Evolutionary conservation across 139 green algal species (phyloP).

Genomic region (Picochlorum sp.): DNA sequence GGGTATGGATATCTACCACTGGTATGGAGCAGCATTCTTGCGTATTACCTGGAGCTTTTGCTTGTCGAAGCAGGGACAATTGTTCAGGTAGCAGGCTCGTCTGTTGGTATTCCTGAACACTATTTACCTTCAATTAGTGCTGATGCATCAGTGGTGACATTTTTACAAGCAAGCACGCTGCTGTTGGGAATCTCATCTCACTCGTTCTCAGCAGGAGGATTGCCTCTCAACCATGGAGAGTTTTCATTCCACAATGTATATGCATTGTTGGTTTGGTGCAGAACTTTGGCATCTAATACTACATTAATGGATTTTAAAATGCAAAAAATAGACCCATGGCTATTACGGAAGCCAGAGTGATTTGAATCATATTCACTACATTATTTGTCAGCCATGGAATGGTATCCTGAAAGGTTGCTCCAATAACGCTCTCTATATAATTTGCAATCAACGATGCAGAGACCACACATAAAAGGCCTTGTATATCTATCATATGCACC

Average conservation of each 20-base stretch:
- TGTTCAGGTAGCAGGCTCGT: slow-evolving; percentile 14
- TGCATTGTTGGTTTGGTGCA: slow-evolving; percentile 41
- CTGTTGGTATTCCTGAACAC: slow-evolving; percentile 15
- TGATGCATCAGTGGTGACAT: slow-evolving; percentile 5
- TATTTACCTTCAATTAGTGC: slow-evolving; percentile 19
- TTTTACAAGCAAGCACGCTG: slow-evolving; percentile 43
- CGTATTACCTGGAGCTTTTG: slow-evolving; percentile 41
- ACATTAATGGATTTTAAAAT: not conserved
- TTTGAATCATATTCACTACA: slow-evolving; percentile 93
- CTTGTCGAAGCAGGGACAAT: slow-evolving; percentile 40
- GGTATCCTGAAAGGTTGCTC: slow-evolving; percentile 67
- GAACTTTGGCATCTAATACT: slow-evolving; percentile 59
- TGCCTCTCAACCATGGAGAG: slow-evolving; percentile 33
- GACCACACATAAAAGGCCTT: slow-evolving; percentile 25
- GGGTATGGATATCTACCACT: slow-evolving; percentile 63
- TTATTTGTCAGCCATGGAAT: slow-evolving; percentile 89
- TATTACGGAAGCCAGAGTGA: slow-evolving; percentile 66
- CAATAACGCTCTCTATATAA: slow-evolving; percentile 79
- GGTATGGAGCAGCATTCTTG: slow-evolving; percentile 36
- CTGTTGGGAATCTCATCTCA: slow-evolving; percentile 28
- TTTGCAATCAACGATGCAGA: slow-evolving; percentile 73
- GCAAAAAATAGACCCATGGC: slow-evolving; percentile 23
- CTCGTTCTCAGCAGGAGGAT: slow-evolving; percentile 50
- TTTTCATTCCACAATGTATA: slow-evolving; percentile 33
- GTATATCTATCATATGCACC: slow-evolving; percentile 33